These are phyloP conservation scores for Rhododendron mucronatum DNA, from an alignment of 148 eudicot species.

Conservation along the genomic window DNA sequence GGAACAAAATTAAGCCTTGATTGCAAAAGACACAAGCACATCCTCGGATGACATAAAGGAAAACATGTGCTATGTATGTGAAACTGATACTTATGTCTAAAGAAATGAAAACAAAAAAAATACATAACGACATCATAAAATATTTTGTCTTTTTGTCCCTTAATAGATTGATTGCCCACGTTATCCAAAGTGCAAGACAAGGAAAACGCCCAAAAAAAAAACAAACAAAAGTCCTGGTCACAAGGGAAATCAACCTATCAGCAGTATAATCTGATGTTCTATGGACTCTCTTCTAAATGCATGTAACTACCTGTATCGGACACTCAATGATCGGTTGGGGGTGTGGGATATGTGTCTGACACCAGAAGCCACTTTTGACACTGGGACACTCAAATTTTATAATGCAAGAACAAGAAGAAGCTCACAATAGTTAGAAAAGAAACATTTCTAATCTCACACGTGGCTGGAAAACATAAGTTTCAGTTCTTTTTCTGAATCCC, in stretches of 20 bases:
- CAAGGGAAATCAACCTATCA: background rate
- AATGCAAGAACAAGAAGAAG: background rate
- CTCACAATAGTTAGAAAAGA: background rate
- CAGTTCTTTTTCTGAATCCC: background rate
- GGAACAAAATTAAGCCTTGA: background rate
- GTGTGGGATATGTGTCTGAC: background rate
- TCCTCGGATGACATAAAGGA: background rate
- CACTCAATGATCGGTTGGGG: background rate
- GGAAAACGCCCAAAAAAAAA: background rate
- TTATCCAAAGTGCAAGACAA: background rate
- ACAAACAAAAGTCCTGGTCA: background rate
- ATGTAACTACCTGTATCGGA: background rate
- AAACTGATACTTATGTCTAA: background rate
- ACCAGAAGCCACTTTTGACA: background rate
- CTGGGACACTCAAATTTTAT: background rate
- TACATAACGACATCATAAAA: background rate
- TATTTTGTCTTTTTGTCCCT: background rate
- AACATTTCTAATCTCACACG: background rate
- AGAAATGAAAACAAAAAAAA: background rate
- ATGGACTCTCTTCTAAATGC: background rate
- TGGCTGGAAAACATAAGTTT: background rate
- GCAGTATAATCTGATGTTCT: background rate
- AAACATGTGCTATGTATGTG: background rate
- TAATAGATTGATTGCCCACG: background rate
- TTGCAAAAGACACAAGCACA: background rate